Evolutionary conservation across 306 rosid species (phyloP), one percentile per base, ranked within the genome.

Genomic region (Cicer arietinum): DNA sequence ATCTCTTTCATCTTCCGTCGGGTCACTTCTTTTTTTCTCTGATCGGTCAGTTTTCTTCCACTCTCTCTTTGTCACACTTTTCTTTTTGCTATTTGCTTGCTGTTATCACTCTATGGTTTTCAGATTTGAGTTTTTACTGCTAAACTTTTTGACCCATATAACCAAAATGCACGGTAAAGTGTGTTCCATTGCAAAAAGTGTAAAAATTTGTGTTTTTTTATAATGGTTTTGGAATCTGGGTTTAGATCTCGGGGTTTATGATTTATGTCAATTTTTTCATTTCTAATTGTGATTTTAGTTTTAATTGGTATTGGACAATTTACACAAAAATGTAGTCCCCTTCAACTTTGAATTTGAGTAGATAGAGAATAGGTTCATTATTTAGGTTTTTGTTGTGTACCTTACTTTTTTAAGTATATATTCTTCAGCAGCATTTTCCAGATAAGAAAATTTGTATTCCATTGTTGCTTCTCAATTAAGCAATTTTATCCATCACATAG

Each of bases 1-100:
- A 71, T 50, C 71, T 63, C 76, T 8, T 16, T 53, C 76, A 12
- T 67, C 75, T 79, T 17, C 76, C 77, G 12, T 25, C 16, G 59
- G 45, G 71, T 53, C 66, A 18, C 77, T 82, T 77, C 69, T 67
- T 57, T 76, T 81, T 77, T 74, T 10, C 54, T 63, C 42, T 76
- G 85, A 81, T 88, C 86, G 88, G 89, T 92, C 77, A 88, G 91
- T 78, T 73, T 8, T 73, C 51, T 50, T 9, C 56, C 48, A 9
- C 79, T 81, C 35, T 25, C 3, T 50, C 77, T 76, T 69, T 76
- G 43, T 37, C 77, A 44, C 51, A 25, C 22, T 25, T 25, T 25
- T 53, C 39, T 22, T 53, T 69, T 45, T 67, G 16, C 57, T 8
- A 22, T 50, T 60, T 82, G 17, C 8, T 35, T 71, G 67, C 37